Evolutionary conservation across 805 yeast species (phyloP).

Genomic region (Ogataea pini): DNA sequence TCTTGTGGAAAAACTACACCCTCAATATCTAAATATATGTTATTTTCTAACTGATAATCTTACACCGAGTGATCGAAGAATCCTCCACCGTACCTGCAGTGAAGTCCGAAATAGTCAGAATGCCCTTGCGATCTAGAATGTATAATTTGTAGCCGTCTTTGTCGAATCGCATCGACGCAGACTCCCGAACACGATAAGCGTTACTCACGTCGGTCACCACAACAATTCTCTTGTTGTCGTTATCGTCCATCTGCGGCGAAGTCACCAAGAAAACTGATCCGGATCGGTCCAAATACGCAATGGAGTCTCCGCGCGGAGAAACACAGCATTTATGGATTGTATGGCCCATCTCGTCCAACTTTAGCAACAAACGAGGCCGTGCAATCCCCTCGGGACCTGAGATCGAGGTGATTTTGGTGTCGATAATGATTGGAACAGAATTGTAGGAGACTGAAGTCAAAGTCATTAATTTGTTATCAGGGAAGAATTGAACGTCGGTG

Average conservation of each 20-base stretch:
- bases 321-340: slow-evolving; percentile 71
- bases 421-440: slow-evolving; percentile 67
- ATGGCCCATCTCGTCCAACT: slow-evolving; percentile 79
- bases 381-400: slow-evolving; percentile 45
- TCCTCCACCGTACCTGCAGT: slow-evolving; percentile 81
- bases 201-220: slow-evolving; percentile 76
- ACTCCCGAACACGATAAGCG: slow-evolving; percentile 68
- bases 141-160: slow-evolving; percentile 79
- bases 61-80: slow-evolving; percentile 65
- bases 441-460: slow-evolving; percentile 60
- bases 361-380: slow-evolving; percentile 59
- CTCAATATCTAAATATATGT: background rate
- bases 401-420: slow-evolving; percentile 55
- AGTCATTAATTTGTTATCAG: slow-evolving; percentile 57
- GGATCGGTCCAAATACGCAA: slow-evolving; percentile 76
- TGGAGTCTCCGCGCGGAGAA: slow-evolving; percentile 84
- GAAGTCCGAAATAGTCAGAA: slow-evolving; percentile 78
- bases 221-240: slow-evolving; percentile 59
- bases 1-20: slow-evolving; percentile 19
- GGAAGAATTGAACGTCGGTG: slow-evolving; percentile 75
- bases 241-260: slow-evolving; percentile 56
- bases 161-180: slow-evolving; percentile 79
- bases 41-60: slow-evolving; percentile 43
- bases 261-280: slow-evolving; percentile 74
- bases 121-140: slow-evolving; percentile 79